Base-by-base conservation (phyloP, 257 asterid species). In the Scutellaria barbata region DNA sequence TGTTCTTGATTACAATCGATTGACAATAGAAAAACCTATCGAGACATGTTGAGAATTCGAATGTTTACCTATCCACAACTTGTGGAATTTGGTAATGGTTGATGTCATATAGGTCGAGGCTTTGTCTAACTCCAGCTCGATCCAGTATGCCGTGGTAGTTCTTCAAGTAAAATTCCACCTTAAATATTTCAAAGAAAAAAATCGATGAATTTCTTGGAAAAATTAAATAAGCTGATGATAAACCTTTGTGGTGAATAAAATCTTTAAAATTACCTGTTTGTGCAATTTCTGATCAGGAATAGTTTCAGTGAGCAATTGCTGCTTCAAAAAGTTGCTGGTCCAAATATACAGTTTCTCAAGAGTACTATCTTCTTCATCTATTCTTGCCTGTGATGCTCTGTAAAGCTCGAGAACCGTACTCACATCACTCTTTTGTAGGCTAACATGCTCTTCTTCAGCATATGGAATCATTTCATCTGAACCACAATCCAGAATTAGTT, bases 341-440 rank as follows among this genome's bases (percentile, higher is more conserved):
- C 86, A 85, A 37, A 5, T 69, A 39, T 72, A 65, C 3, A 83
- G 71, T 46, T 58, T 77, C 63, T 81, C 74, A 55, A 83, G 86
- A 51, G 55, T 69, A 39, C 17, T 40, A 10, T 85, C 84, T 0
- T 75, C 84, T 71, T 73, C 79, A 13, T 51, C 9, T 50, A 81
- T 6, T 62, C 73, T 71, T 12, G 69, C 41, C 12, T 81, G 79
- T 6, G 90, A 76, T 65, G 90, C 86, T 85, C 76, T 83, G 84
- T 81, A 77, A 4, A 83, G 73, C 64, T 85, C 88, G 14, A 81
- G 45, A 72, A 83, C 76, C 5, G 63, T 76, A n/a, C 58, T 1
- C 5, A 81, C 57, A 12, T 68, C 74, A 0, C 53, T 47, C 35
- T 3, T 56, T 55, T 62, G 66, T 1, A 70, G 43, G 52, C 41